phyloP scores from a whole-genome alignment of 2,329 filamentous ascomycete genomes.

The Colletotrichum camelliae region DNA sequence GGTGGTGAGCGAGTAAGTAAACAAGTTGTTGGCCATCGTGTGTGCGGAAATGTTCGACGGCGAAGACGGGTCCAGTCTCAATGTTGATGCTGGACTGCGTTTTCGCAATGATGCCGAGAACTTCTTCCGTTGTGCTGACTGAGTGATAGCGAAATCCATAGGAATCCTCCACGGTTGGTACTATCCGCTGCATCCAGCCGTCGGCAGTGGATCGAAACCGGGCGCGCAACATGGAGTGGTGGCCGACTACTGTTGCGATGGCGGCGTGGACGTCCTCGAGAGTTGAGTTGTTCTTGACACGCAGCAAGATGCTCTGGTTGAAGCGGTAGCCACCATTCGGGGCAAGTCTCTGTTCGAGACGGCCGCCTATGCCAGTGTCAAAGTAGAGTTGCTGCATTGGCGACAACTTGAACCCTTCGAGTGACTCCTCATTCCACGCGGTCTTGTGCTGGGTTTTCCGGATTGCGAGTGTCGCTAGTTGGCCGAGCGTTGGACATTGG shows the following conservation, averaged over 20 bases:
- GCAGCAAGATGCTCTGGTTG: conserved; percentile 56
- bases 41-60: conserved; percentile 52
- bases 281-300: conserved; percentile 44
- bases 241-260: conserved; percentile 51
- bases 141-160: conserved; percentile 50
- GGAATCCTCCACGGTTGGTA: conserved; percentile 43
- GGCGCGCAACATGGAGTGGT: conserved; percentile 57
- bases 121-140: conserved; percentile 44
- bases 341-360: conserved; percentile 31
- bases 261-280: conserved; percentile 53
- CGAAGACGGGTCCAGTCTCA: conserved; percentile 56
- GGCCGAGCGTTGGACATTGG: conserved; percentile 40
- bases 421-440: conserved; percentile 36
- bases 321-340: conserved; percentile 48
- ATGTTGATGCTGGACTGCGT: conserved; percentile 52
- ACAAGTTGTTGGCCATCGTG: conserved; percentile 50
- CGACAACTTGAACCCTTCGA: conserved; percentile 50
- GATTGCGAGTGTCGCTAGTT: conserved; percentile 41
- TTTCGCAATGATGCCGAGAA: conserved; percentile 43
- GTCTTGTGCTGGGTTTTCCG: conserved; percentile 33
- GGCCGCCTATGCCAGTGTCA: conserved; percentile 47
- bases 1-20: conserved; percentile 56
- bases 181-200: conserved; percentile 53
- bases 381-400: conserved; percentile 62
- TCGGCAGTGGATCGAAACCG: conserved; percentile 44